Evolutionary conservation across 192 early-diverging fungal genomes (phyloP).

Genomic region (Podochytrium sp.): DNA sequence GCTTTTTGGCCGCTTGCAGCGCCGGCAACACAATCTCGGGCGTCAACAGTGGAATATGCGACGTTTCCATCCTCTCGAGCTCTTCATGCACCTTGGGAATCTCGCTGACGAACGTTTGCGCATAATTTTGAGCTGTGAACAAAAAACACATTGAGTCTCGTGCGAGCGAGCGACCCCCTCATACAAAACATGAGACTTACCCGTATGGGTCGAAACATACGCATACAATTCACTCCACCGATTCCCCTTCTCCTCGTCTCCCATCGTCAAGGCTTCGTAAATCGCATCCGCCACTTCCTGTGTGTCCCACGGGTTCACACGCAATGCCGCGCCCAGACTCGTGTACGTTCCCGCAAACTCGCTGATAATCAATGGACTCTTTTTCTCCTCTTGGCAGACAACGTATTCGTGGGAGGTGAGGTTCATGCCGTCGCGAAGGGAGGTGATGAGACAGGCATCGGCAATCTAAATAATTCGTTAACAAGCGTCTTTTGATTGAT

Average conservation of each 20-base stretch:
- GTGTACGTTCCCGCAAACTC: conserved; percentile 65
- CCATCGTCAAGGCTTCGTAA: conserved; percentile 91
- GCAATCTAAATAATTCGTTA: conserved; percentile 43
- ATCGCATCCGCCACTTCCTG: conserved; percentile 86
- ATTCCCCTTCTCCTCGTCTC: conserved; percentile 64
- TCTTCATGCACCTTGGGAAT: conserved; percentile 44
- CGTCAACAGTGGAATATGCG: conserved; percentile 47
- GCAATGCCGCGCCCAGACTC: conserved; percentile 57
- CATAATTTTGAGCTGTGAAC: conserved; percentile 41
- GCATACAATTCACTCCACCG: conserved; percentile 49
- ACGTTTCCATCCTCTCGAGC: conserved; percentile 24
- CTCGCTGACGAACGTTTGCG: conserved; percentile 51
- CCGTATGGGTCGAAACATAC: conserved; percentile 13
- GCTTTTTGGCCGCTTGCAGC: conserved; percentile 33
- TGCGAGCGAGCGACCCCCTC: too few species aligned
- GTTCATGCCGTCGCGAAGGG: conserved; percentile 65
- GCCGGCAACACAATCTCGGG: conserved; percentile 31
- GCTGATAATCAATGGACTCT: conserved; percentile 58
- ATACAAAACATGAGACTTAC: not conserved
- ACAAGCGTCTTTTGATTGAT: not conserved
- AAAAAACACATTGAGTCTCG: not conserved
- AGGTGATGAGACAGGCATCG: conserved; percentile 63
- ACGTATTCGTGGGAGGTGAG: conserved; percentile 63
- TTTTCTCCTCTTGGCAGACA: conserved; percentile 56
- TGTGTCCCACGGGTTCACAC: conserved; percentile 63